Base-by-base conservation (phyloP, 2,329 filamentous ascomycete species). In the Fusarium duplospermum region DNA sequence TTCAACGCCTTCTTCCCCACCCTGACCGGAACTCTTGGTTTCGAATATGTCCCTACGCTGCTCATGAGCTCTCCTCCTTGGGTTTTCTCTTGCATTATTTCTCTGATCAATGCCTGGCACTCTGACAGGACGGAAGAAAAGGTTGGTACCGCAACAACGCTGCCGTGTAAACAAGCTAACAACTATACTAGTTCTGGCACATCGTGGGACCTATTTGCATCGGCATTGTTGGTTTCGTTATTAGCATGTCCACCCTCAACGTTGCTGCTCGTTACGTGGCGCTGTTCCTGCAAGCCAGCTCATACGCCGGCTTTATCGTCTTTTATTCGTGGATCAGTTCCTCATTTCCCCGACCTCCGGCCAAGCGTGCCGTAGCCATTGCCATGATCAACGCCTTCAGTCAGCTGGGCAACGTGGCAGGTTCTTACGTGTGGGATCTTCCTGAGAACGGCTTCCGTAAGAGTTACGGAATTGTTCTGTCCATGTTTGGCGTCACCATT, bases 381-480 rank as follows among this genome's bases (percentile, higher is more conserved):
- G 89, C 89, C 65, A 85, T 90, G 79, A 87, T 91, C 83, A 91
- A 91, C 78, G 89, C 85, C 66, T 87, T 88, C 81, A 85, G 84
- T 45, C 89, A 89, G 82, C 83, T 90, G 4, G 88, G 88, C 62
- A 90, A 89, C 76, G 85, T 90, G 1, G 89, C 90, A 0, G 90
- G 90, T 3, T 89, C 87, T 0, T 92, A 92, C 75, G 90, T 92
- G 4, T 92, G 90, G 90, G 82, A 86, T 62, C 84, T 92, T 59
- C 82, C 84, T 27, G 89, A 86, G 0, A 87, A 92, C 70, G 90
- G 90, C 0, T 92, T 86, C 83, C 86, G 90, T 72, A 87, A 89
- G 82, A 91, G 89, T 70, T 92, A 92, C 75, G 90, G 89, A 5
- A 90, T 92, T 66, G 90, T 92, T 6, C 86, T 88, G 16, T 84